Conservation (phyloP, 345 rosid species). For the Hevea brasiliensis region DNA sequence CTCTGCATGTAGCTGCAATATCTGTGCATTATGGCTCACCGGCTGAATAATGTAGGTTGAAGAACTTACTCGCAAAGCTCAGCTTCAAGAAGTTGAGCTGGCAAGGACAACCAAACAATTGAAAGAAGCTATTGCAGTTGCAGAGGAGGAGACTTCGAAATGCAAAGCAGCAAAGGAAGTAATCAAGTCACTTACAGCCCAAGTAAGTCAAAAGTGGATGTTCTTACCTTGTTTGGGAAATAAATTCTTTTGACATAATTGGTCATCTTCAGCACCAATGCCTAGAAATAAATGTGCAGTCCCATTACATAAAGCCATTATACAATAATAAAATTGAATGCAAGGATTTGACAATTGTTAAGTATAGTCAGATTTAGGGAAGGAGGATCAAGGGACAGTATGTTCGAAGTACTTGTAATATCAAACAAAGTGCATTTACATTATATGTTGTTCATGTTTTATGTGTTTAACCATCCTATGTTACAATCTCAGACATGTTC, state of each 20-base stretch:
- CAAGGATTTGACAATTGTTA: neutral
- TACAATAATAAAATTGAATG: neutral
- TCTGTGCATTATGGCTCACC: constrained; percentile 12
- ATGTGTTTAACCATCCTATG: neutral
- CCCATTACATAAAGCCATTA: neutral
- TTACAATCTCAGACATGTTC: no score
- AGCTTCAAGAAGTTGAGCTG: constrained; percentile 52
- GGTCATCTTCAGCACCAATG: neutral
- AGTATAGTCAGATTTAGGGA: neutral
- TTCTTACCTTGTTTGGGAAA: neutral
- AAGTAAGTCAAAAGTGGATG: constrained; percentile 33
- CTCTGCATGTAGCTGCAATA: neutral
- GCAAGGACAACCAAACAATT: constrained; percentile 46
- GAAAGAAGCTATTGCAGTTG: constrained; percentile 49
- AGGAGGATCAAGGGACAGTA: no score
- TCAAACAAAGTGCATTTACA: no score
- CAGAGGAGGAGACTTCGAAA: constrained; percentile 55
- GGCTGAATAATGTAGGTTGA: constrained; percentile 51
- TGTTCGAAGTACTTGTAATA: no score
- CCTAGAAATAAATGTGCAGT: neutral
- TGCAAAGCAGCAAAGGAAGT: constrained; percentile 54
- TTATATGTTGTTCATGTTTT: no score
- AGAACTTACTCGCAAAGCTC: constrained; percentile 52
- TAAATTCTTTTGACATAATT: neutral
- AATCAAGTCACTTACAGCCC: constrained; percentile 52